phyloP scores from a whole-genome alignment of 305 asterid genomes.

The Rubia tinctorum region DNA sequence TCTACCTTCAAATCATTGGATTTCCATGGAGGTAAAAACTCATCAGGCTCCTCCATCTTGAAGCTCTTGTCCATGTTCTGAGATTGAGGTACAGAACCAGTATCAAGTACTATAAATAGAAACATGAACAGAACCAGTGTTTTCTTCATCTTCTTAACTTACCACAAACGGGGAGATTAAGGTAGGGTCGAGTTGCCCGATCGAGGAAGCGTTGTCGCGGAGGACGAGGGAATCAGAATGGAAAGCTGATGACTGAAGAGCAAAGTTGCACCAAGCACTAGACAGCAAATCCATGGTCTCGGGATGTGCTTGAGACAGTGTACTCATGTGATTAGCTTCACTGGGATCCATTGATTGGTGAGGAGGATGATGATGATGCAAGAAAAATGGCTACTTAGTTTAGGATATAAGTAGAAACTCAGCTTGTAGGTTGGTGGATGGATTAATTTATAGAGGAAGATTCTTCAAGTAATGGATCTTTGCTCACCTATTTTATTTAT shows the following conservation, averaged over 20 bases:
- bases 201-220: conserved; percentile 32
- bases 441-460: neutral
- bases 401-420: conserved; percentile 8
- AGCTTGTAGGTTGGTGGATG: neutral
- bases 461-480: neutral
- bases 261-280: conserved; percentile 79
- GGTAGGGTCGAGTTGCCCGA: conserved; percentile 27
- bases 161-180: conserved; percentile 44
- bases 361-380: neutral
- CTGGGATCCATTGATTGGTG: conserved; percentile 38
- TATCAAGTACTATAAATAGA: conserved; percentile 1
- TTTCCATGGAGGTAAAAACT: conserved; percentile 70
- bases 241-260: conserved; percentile 53
- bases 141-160: conserved; percentile 15
- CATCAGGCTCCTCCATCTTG: conserved; percentile 55
- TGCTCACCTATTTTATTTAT: no score
- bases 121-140: neutral
- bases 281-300: conserved; percentile 95
- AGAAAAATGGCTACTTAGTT: conserved; percentile 11
- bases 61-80: conserved; percentile 53
- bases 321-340: conserved; percentile 31
- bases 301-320: conserved; percentile 86
- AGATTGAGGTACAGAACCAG: neutral
- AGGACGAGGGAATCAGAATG: conserved; percentile 50
- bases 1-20: conserved; percentile 77